A percentile compares a stretch with the other conserved stretches of the same genome.
phyloP scores from a whole-genome alignment of 768 basidiomycete genomes.

The Cyclocybe aegerita region DNA sequence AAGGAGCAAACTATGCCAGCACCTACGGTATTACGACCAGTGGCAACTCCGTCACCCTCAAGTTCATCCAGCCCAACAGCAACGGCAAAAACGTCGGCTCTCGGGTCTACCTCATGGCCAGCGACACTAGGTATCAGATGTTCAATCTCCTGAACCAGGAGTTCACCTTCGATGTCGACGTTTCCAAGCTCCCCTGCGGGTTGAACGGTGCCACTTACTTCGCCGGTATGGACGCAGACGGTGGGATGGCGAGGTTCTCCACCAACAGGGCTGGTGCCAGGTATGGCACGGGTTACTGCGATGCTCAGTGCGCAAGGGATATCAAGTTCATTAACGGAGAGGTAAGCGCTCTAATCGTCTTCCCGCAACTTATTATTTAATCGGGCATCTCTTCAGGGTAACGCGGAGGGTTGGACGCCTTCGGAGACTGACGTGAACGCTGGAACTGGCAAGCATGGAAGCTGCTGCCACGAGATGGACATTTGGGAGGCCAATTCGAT shows the following conservation, averaged over 20 bases:
- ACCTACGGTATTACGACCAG: conserved; percentile 27
- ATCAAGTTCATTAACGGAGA: too few species aligned
- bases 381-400: conserved; percentile 9
- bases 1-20: conserved; percentile 33
- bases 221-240: too few species aligned
- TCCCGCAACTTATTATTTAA: not conserved
- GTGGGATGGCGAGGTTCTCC: too few species aligned
- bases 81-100: conserved; percentile 19
- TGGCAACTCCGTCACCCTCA: conserved; percentile 35
- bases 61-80: conserved; percentile 42
- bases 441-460: conserved; percentile 16
- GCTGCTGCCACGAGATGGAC: conserved; percentile 24
- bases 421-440: conserved; percentile 17
- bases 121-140: conserved; percentile 13
- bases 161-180: too few species aligned
- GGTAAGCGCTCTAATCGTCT: conserved; percentile 2
- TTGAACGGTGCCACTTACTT: too few species aligned
- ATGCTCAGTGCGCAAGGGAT: too few species aligned
- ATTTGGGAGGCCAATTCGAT: conserved; percentile 24
- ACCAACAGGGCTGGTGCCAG: too few species aligned
- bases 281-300: too few species aligned
- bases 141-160: too few species aligned
- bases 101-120: conserved; percentile 18
- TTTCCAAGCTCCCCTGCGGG: too few species aligned
- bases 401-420: conserved; percentile 16